Base-by-base conservation (phyloP, 371 early-diverging fungal genomes). In the Lichtheimia ornata region DNA sequence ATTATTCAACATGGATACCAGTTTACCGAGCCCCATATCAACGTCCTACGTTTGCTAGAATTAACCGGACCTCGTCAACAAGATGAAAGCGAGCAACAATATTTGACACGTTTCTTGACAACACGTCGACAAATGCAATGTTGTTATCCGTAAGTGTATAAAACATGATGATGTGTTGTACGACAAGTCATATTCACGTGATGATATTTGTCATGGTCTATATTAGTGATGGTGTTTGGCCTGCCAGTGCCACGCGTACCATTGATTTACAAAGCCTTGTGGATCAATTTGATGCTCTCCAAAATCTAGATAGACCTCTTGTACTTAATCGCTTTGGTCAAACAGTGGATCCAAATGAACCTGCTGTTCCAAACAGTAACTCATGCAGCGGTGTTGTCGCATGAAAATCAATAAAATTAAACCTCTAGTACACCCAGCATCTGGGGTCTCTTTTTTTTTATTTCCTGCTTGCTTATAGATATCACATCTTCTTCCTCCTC, bases 1-100 rank as follows among this genome's bases (percentile, higher is more conserved):
- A 77, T 79, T 64, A 63, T 82, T 50, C 77, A 82, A 52, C 82
- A 82, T 63, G 82, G 82, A 14, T 82, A 77, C 76, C 77, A 78
- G 71, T 80, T 77, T 50, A 73, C 73, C 11, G 81, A 80, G 44
- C 69, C 75, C 9, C 42, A 53, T 13, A 77, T 82, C 57, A 78
- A 78, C 47, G 59, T 82, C 25, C 74, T 72, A 14, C 61, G 75
- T 35, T 70, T 82, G 49, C 55, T 82, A 44, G 50, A 71, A 7
- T 30, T 82, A 47, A 82, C 82, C 2, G 82, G 82, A 1, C 67
- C 66, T 2, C 64, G 45, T 52, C 64, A 60, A 28, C 18, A 50
- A 6, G 52, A 56, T 7, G 77, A 76, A 30, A 45, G 60, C 5
- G 82, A 82, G 50, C 50, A 71, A 51, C n/a, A 52, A 2, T 82